Base-by-base conservation (phyloP, 257 asterid genomes). In the Solanum chmielewskii region DNA sequence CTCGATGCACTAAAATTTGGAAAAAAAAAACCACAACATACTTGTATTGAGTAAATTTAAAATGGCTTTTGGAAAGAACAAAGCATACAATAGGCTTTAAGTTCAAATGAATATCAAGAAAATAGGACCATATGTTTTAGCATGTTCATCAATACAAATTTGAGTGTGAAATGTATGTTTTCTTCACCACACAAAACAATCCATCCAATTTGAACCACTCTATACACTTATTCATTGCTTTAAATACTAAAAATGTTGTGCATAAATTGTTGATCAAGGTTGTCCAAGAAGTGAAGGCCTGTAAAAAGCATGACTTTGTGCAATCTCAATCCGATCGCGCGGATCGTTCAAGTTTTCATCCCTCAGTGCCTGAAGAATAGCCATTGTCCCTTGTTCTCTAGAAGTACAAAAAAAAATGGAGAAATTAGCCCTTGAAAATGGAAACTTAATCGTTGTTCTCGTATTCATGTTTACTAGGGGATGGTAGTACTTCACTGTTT, bases 281-380 rank as follows among this genome's bases (percentile, higher is more conserved):
- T 91, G 88, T 25, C 94, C 95, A 83, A 96, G 98, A 80, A 96
- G 98, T 80, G 99, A 96, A 87, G 99, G 99, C 92, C 95, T 91
- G 88, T 94, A 96, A 77, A 95, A 92, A n/a, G 95, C 98, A 90
- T 93, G 98, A 8, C 92, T 94, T 77, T 96, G 99, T 11, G 99
- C 98, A 68, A 96, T 92, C 94, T 93, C 95, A 39, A 96, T 96
- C 9, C 99, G 92, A 29, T 96, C 99, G 4, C 99, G 96, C 0
- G 99, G 99, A 89, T 96, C 98, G 5, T 96, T 96, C 88, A 95
- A 90, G 91, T 92, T 94, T 84, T 96, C 95, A 87, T 96, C 99
- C 86, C 95, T 92, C 73, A 96, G 78, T 44, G 99, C 99, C 84
- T 94, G 93, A 83, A 96, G 99, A 88, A 96, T 96, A 16, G 92